A percentile compares a stretch with the other conserved stretches of the same genome.
Conservation (phyloP, 495 filamentous ascomycete species). For the Pyrenula aspistea region DNA sequence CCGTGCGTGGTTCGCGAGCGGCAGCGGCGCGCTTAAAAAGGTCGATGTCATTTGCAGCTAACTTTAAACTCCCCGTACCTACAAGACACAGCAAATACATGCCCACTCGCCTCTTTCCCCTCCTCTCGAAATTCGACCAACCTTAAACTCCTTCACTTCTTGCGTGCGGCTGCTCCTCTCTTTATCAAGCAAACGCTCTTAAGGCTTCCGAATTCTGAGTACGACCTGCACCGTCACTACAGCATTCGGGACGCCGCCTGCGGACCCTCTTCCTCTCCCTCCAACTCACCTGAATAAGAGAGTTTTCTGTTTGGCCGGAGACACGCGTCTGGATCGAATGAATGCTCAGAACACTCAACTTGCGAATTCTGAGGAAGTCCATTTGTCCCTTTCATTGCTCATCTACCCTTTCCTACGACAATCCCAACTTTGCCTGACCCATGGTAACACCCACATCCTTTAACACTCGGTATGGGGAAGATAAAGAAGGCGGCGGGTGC, state of each 20-base stretch:
- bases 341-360: too few species aligned
- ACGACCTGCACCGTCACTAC: slow-evolving; percentile 22
- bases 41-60: not conserved
- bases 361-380: too few species aligned
- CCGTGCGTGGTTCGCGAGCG: not conserved
- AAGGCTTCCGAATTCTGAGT: slow-evolving; percentile 25
- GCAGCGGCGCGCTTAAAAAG: not conserved
- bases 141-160: not conserved
- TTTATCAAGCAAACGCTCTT: slow-evolving; percentile 30
- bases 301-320: not conserved
- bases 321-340: too few species aligned
- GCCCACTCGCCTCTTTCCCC: not conserved
- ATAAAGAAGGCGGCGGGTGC: slow-evolving; percentile 89
- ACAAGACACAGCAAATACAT: not conserved
- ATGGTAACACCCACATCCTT: slow-evolving; percentile 30
- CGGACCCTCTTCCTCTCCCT: slow-evolving; percentile 8
- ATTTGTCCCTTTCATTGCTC: too few species aligned
- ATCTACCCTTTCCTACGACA: too few species aligned
- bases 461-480: slow-evolving; percentile 63
- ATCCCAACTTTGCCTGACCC: slow-evolving; percentile 23
- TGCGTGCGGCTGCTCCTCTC: not conserved
- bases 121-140: not conserved
- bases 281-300: not conserved
- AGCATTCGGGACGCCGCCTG: slow-evolving; percentile 19
- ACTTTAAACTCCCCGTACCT: not conserved